Evolutionary conservation across 495 filamentous ascomycete species (phyloP), one percentile per base, ranked within the genome.

Genomic region (Talaromyces stipitatus): DNA sequence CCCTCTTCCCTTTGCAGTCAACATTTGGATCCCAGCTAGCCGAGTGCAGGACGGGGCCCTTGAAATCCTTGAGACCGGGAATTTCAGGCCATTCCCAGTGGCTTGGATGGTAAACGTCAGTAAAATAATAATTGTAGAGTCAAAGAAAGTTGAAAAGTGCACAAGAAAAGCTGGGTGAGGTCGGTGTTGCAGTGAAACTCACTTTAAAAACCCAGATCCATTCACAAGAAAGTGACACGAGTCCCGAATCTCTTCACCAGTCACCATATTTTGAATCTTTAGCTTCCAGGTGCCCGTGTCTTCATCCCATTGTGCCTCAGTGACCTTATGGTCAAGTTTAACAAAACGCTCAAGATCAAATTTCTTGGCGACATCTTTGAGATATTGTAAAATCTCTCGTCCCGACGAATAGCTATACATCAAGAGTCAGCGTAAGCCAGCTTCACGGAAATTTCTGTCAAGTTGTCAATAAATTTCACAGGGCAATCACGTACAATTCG

Each of bases 1-100:
- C 60, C 1, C 66, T 62, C 46, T 82, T 70, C 68, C 53, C 53
- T n/a, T 78, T 79, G 58, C 84, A 85, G 26, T 70, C 73, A 14
- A 72, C 66, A 36, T 85, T 84, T 62, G 85, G 79, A 4, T 77
- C 74, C 77, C 79, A 86, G 4, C 57, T 50, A 0, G 82, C 83
- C 50, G 71, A 81, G 58, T 86, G 83, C 50, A 83, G 56, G 12
- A 81, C 54, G 55, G 76, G 72, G 0, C 83, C 83, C 36, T 75
- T 67, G 62, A 81, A 86, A 2, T 72, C 59, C 28, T 80, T 58
- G 2, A 83, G 63, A 10, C 83, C 82, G 20, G 69, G 66, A 22
- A 86, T 81, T 1, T 70, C 60, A 5, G 84, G 84, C 73, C 76
- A 85, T 50, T 71, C 72, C 71, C 77, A 77, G 30, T 72, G 74